Evolutionary conservation across 257 asterid genomes (phyloP), one percentile per base, ranked within the genome.

Genomic region (Primulina huaijiensis): DNA sequence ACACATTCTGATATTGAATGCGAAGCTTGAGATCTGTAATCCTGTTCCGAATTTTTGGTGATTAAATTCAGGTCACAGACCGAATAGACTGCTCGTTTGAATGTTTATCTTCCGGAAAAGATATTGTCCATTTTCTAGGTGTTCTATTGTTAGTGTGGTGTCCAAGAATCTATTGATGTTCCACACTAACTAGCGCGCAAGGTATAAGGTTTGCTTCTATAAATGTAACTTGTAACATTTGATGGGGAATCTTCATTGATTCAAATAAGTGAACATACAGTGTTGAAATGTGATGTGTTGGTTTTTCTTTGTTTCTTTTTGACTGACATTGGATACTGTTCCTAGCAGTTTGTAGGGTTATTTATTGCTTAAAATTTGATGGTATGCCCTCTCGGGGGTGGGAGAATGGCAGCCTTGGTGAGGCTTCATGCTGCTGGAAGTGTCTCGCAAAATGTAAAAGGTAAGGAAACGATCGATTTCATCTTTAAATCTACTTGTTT

Each of bases 381-480:
- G 98, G 95, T 89, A 80, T 85, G 92, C 79, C 72, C 92, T 75
- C 72, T 83, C 70, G 90, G 82, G 75, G 80, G 82, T 69, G 91
- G 80, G 74, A 88, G 83, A 82, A 92, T 92, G 98, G 86, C 88
- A 68, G 88, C 94, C 92, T 78, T 88, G 82, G 77, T 82, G 62
- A 78, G 96, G 93, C 83, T 86, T 74, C 77, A 78, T 58, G 78
- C 77, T 76, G 82, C 83, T 60, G 84, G 82, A 78, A 81, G 82
- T 62, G 67, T 72, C 84, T 79, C 82, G 61, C 87, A 78, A 72
- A 70, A 78, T 55, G 53, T 77, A 79, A 70, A 87, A 81, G 96
- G 96, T 92, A 85, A 43, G 19, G 2, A 43, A 73, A 62, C 5
- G 7, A 71, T 35, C 64, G 63, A 46, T 40, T 65, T 62, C 38